Evolutionary conservation across 352 stramenopile species (phyloP).

Genomic region (Paralagenidium karlingii): DNA sequence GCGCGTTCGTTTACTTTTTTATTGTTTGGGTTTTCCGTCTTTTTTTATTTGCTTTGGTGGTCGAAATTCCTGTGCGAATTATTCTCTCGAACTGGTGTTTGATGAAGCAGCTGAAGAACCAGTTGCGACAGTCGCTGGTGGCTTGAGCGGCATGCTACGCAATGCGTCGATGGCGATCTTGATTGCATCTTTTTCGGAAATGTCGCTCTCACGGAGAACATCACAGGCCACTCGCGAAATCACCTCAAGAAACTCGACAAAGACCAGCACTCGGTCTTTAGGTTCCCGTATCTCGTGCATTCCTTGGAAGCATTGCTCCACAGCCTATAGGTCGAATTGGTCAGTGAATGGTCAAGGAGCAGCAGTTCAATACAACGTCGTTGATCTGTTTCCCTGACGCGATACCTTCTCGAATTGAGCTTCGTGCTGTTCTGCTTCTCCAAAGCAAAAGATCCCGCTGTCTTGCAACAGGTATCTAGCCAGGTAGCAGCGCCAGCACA

Average conservation of each 20-base stretch:
- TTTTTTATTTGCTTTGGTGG: conserved; percentile 17
- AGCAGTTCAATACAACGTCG: too few species aligned
- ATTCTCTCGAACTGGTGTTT: too few species aligned
- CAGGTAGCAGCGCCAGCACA: too few species aligned
- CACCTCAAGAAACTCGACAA: conserved; percentile 65
- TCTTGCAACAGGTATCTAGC: conserved; percentile 73
- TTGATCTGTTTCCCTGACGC: too few species aligned
- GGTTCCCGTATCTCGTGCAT: conserved; percentile 15
- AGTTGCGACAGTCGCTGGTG: not conserved
- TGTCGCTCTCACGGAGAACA: conserved; percentile 41
- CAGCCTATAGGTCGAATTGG: conserved; percentile 9
- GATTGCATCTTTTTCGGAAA: conserved; percentile 52
- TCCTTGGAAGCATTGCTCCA: conserved; percentile 50
- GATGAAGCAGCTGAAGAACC: too few species aligned
- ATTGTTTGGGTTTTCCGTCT: too few species aligned
- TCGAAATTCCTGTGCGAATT: not conserved
- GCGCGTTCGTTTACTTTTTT: too few species aligned
- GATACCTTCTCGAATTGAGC: conserved; percentile 30
- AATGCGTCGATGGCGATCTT: conserved; percentile 67
- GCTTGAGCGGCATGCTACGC: conserved; percentile 31
- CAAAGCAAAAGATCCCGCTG: conserved; percentile 61
- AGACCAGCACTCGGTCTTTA: conserved; percentile 42
- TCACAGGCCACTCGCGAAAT: conserved; percentile 41
- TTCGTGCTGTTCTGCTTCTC: conserved; percentile 37
- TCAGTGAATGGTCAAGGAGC: too few species aligned